Base-by-base conservation (phyloP, 768 basidiomycete species). In the Xanthoconium stramineum region DNA sequence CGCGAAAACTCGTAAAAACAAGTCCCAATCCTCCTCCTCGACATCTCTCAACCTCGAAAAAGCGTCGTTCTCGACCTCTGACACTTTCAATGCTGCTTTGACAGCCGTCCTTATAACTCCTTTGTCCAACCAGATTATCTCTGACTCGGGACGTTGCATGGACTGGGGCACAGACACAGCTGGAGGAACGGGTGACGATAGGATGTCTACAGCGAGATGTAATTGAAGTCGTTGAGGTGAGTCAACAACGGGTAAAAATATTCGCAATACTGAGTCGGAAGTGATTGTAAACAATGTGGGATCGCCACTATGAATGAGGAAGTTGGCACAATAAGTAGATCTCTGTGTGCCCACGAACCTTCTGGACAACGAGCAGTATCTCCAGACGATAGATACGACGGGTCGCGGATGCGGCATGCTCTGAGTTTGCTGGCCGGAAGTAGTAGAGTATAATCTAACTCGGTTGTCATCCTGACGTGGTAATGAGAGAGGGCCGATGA, bases 211-310 rank as follows among this genome's bases (percentile, higher is more conserved):
- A 3, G 89, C 80, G 8, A 87, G 83, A 65, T 94, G 92, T 6
- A 97, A 80, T 69, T 96, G 94, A 39, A 97, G 78, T 66, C 84
- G 81, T 59, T 85, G 83, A 13, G 93, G 92, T 15, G 86, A 83
- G 69, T 97, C 94, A 44, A 97, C 74, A 13, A 97, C 91, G 6
- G 94, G 91, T 35, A 90, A 75, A 70, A 91, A 95, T 64, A 97
- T 84, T 24, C 94, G 85, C 36, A 96, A 69, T 6, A 87, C 88
- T 1, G 89, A 83, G 63, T 94, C 90, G 28, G 84, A 82, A 14
- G 94, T 92, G 57, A 91, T 80, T 36, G 92, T 94, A 68, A 90
- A 94, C 4, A 96, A 76, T 52, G 88, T 83, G 3, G 87, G 75
- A 66, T 91, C 89, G 64, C 88, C 85, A 40, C 90, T 91, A 60